Percentiles rank a stretch among this genome's conserved stretches.
Conservation (phyloP, 1,284 basidiomycete species). For the Violaceomyces palustris region DNA sequence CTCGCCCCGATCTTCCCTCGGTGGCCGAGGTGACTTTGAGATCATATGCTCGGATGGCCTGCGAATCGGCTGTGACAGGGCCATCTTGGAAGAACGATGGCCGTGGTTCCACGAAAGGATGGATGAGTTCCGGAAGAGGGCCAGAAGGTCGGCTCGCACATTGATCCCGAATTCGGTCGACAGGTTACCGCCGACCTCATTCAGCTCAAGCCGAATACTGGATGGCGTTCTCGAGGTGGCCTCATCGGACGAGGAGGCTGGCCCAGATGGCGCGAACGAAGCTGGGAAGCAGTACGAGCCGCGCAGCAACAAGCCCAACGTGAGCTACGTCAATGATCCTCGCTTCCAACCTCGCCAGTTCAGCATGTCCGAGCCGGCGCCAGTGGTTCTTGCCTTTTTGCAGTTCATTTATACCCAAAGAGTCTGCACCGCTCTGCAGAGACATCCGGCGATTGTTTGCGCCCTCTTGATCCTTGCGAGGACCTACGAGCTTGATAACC, state of each 20-base stretch:
- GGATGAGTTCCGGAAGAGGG: conserved; percentile 32
- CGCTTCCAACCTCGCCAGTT: conserved; percentile 72
- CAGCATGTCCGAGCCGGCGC: conserved; percentile 78
- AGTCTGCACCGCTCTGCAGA: conserved; percentile 80
- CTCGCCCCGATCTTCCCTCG: too few species aligned
- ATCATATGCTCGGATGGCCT: conserved; percentile 84
- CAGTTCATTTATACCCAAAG: conserved; percentile 87
- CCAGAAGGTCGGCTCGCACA: conserved; percentile 19
- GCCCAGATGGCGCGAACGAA: conserved; percentile 6
- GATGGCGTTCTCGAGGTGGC: background rate
- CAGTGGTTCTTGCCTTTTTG: conserved; percentile 77
- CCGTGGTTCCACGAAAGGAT: conserved; percentile 79
- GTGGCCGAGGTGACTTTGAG: conserved; percentile 66
- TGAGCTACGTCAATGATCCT: conserved; percentile 61
- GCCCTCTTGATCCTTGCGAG: conserved; percentile 77
- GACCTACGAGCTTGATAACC: conserved; percentile 72
- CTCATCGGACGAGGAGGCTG: conserved; percentile 14
- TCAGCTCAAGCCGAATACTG: too few species aligned
- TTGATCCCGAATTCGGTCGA: conserved; percentile 5
- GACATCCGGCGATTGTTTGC: conserved; percentile 78
- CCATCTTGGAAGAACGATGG: conserved; percentile 79
- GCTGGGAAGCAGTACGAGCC: conserved; percentile 11
- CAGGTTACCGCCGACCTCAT: too few species aligned
- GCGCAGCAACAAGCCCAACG: too few species aligned
- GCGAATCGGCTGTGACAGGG: conserved; percentile 72